Base-by-base conservation (phyloP, 768 basidiomycete genomes). In the Clitopilus passeckerianus region DNA sequence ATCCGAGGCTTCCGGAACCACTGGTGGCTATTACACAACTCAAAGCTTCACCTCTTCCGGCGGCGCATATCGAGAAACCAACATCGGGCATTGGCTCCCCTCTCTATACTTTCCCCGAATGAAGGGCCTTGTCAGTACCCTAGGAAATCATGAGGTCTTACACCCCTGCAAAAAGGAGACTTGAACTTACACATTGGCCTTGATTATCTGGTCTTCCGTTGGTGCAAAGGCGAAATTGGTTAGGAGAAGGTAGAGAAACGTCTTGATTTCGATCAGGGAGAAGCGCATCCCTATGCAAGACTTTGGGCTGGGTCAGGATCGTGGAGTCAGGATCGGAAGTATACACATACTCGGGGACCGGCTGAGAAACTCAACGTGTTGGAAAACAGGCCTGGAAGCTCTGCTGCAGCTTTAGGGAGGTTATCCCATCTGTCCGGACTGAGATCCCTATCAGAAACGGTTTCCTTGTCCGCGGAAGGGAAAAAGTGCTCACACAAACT, bases 401-500 rank as follows among this genome's bases (percentile, higher is more conserved):
- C 73, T n/a, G 71, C 64, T 2, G 80, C 91, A n/a, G 77, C 73
- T 60, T 91, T 86, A 0, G 92, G 88, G 0, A 93, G 80, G 61
- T 83, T 76, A 65, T 89, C 82, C 91, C 91, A 94, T 23, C 91
- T 79, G 61, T 93, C 90, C 1, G 91, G 91, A 37, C 92, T 93
- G 61, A 5, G 60, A 30, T 41, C 58, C 43, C 34, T 33, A 23
- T 33, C 34, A 50, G 58, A 18, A 18, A 43, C 2, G 30, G 44
- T 46, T 33, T 10, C 9, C 27, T 55, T 35, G 52, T n/a, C 41
- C 34, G 41, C 14, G 56, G 16, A 56, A 6, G 43, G n/a, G n/a
- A n/a, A n/a, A 23, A 33, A 55, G 16, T 15, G 43, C 85, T 64
- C 67, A 93, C 92, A 85, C 80, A 71, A 93, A 95, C 24, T 84